Base-by-base conservation (phyloP, 495 filamentous ascomycete genomes). In the Penicillium lividum region DNA sequence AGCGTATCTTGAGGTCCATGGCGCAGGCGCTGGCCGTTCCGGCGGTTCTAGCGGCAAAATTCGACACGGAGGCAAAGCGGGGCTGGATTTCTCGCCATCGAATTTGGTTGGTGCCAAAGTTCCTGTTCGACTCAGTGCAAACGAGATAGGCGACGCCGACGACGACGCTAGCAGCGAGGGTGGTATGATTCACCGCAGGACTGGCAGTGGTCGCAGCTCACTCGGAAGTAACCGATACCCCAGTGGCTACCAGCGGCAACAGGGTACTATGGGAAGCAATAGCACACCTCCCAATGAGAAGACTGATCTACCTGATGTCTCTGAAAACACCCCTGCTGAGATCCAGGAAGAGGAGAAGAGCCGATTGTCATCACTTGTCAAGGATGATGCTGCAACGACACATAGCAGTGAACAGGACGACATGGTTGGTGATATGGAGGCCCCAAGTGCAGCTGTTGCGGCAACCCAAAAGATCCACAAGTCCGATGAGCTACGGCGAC, bases 111-210 rank as follows among this genome's bases (percentile, higher is more conserved):
- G 77, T n/a, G 90, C 86, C 15, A 89, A 86, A 29, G 92, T 98
- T 34, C 95, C 95, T 2, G 85, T 96, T 60, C 86, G 94, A 45
- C 77, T 99, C 56, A 96, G 91, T 73, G 95, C 95, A 6, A 96
- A 88, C 63, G 94, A 99, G 69, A 88, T 98, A 5, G 92, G 93
- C 51, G 92, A 93, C 61, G 91, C 84, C 46, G 87, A 89, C 15
- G 91, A 96, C 51, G 88, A 91, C 40, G 65, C 73, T 61, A 82
- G 84, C 54, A 63, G 16, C 53, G 77, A 81, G 29, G 76, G 79
- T 53, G 77, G 73, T 7, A 68, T 78, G 49, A 83, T 89, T 49
- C 89, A 94, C 69, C 85, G 85, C 40, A 80, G 91, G 44, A 89
- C 89, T 6, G 87, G 88, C 22, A 92, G 89, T 60, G 90, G 90